A percentile compares a stretch with the other conserved stretches of the same genome.
Conservation (phyloP, 768 basidiomycete genomes). For the Russula foetens region DNA sequence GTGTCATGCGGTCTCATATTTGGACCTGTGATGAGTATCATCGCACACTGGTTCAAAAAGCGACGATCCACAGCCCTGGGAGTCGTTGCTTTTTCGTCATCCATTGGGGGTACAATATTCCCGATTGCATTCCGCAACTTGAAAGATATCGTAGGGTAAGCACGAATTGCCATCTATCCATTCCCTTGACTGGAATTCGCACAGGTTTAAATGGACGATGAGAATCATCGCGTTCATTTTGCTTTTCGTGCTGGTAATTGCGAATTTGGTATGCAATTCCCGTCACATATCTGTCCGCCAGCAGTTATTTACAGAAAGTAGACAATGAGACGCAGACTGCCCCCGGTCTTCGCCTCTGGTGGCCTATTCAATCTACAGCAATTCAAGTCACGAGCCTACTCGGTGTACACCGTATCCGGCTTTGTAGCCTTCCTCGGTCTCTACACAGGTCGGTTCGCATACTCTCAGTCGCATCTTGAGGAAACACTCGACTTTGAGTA, state of each 20-base stretch:
- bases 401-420: constrained; percentile 49
- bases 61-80: constrained; percentile 52
- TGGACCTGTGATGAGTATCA: constrained; percentile 47
- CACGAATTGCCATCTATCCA: not conserved
- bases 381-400: constrained; percentile 45
- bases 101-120: constrained; percentile 59
- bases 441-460: constrained; percentile 34
- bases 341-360: constrained; percentile 43
- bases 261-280: constrained; percentile 38
- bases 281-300: constrained; percentile 1
- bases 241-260: constrained; percentile 39
- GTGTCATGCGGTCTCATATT: constrained; percentile 46
- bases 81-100: constrained; percentile 54
- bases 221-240: constrained; percentile 61
- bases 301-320: constrained; percentile 20
- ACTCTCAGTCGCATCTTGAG: not conserved
- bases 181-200: not conserved
- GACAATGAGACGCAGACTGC: constrained; percentile 38
- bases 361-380: constrained; percentile 54
- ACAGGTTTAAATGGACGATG: constrained; percentile 74
- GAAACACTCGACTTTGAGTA: too few species aligned
- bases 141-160: constrained; percentile 45
- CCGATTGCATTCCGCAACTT: constrained; percentile 55
- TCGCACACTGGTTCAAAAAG: constrained; percentile 69
- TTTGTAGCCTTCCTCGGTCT: constrained; percentile 57